Evolutionary conservation across 352 stramenopile species (phyloP), one percentile per base, ranked within the genome.

Genomic region (Phytophthora quininea): DNA sequence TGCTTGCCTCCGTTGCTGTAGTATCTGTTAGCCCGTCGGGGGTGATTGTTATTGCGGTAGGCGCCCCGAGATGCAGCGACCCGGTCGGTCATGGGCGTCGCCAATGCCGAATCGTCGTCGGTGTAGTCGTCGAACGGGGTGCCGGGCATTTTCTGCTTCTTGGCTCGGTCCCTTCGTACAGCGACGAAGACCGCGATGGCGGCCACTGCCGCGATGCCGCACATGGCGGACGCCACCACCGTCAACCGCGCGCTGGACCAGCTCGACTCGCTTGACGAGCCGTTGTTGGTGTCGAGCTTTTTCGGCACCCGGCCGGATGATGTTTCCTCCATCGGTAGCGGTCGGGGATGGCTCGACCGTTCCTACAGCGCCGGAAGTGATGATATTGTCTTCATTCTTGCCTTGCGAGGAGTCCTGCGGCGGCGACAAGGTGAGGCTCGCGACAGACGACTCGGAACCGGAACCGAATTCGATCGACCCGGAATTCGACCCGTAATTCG

Each of bases 171-270:
- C 15, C 64, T 78, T 24, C 72, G 74, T 10, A 80, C 49, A 24
- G 75, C 69, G 7, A 76, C 62, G 49, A 88, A 76, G n/a, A 84
- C 64, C 2, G 63, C 75, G 27, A 86, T 51, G 4, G 67, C 73
- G 49, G 67, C 75, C 14, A 80, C 56, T 3, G 48, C 64, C 1
- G 57, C 75, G 31, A 82, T 61, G 0, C 58, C 70, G 47, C 70
- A 76, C 30, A 71, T 69, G 10, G 70, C 54, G 15, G 65, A 67
- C 3, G 65, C 5, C 11, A 79, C 51, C 10, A 62, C 56, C 9
- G 32, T 72, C 45, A 79, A 50, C 0, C 57, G 69, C 33, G 67
- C 58, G n/a, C 67, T 62, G 27, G 57, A 67, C 54, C 61, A 71
- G 24, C 31, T 62, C 12, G 71, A 73, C 7, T 35, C 60, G 3